Base-by-base conservation (phyloP, 176 grass and related monocot species). In the Melocanna baccifera region DNA sequence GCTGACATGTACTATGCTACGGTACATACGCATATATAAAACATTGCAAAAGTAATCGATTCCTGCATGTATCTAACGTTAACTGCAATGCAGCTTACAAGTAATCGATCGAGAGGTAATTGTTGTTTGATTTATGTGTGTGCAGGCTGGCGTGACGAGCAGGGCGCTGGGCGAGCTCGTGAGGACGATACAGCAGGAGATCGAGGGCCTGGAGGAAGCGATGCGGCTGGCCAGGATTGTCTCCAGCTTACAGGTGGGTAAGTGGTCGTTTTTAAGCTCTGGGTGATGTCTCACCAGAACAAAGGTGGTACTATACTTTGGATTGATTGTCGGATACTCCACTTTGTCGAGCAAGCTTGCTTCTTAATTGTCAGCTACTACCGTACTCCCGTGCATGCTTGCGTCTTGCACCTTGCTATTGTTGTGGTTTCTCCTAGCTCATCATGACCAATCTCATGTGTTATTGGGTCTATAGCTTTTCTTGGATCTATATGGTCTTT, bases 191-290 rank as follows among this genome's bases (percentile, higher is more conserved):
- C 79, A 50, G 76, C 67, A 80, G 88, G 95, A 98, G 84, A 70
- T 90, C 62, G 89, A 97, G 62, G 89, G 92, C 71, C 78, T 97
- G 50, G 67, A 97, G 67, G 89, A 97, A 67, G 78, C 92, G 63
- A 90, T 89, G 57, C 79, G 90, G 22, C 76, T 98, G 25, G 79
- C 63, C 62, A 91, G 80, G 77, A 72, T 84, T 52, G 81, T 91
- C 79, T 87, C 80, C 14, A 61, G 45, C 39, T 75, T 98, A 62
- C 84, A 98, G 91, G 95, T 95, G 70, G 73, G 84, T 79, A 52
- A 47, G 26, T 79, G 7, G 75, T 82, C 78, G 43, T 70, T 76
- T 71, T 90, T 75, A 41, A 8, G 6, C 3, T 26, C 50, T n/a
- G 28, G 1, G 59, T 85, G 72, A 56, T 56, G 43, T 40, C 39